Conservation (phyloP, 2,329 filamentous ascomycete species). For the Penicillium sumatraense region DNA sequence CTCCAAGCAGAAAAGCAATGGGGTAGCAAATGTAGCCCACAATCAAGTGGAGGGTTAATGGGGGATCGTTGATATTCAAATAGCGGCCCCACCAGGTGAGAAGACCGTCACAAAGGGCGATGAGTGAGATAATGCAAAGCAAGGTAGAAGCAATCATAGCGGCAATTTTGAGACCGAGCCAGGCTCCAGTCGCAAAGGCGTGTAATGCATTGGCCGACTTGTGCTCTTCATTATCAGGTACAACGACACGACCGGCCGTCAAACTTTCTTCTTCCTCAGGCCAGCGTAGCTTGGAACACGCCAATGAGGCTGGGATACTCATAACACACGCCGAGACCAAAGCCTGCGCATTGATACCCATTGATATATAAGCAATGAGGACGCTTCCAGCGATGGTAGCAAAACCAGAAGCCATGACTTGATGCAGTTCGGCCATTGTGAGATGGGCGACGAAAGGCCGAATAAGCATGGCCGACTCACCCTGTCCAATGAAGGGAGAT, state of each 20-base stretch:
- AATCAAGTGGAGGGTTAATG: slow-evolving; percentile 75
- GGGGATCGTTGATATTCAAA: slow-evolving; percentile 70
- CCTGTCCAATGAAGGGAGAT: slow-evolving; percentile 92
- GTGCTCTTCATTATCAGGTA: slow-evolving; percentile 75
- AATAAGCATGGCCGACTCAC: slow-evolving; percentile 92
- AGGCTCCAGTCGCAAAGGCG: slow-evolving; percentile 82
- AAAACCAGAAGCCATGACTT: slow-evolving; percentile 90
- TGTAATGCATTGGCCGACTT: slow-evolving; percentile 80
- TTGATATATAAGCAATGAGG: slow-evolving; percentile 80
- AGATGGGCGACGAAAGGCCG: slow-evolving; percentile 83
- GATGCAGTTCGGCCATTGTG: slow-evolving; percentile 85
- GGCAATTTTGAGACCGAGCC: slow-evolving; percentile 84
- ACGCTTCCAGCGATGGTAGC: slow-evolving; percentile 91
- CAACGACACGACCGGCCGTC: slow-evolving; percentile 78
- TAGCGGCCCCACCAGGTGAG: slow-evolving; percentile 85
- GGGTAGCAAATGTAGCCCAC: slow-evolving; percentile 79
- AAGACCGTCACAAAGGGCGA: slow-evolving; percentile 75
- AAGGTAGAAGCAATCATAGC: slow-evolving; percentile 80
- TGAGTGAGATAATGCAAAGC: slow-evolving; percentile 80
- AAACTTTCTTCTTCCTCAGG: slow-evolving; percentile 86
- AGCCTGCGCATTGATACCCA: slow-evolving; percentile 83
- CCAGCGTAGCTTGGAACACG: slow-evolving; percentile 86
- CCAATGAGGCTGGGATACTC: slow-evolving; percentile 90
- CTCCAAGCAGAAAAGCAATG: slow-evolving; percentile 78
- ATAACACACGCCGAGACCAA: slow-evolving; percentile 92